Conservation (phyloP, 805 yeast genomes). For the Sugiyamaella floridensis region DNA sequence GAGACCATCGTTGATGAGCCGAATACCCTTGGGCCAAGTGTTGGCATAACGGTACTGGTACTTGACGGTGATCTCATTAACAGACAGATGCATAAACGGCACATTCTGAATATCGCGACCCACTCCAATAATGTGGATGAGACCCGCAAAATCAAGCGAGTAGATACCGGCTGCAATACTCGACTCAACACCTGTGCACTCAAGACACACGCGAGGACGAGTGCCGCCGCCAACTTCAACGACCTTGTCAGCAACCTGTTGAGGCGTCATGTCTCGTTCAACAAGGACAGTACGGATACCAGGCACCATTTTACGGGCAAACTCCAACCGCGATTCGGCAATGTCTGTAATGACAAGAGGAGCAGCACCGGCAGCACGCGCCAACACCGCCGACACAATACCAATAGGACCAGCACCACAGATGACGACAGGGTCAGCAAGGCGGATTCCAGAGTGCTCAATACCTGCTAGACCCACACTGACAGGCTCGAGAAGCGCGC, state of each 20-base stretch:
- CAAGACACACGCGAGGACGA: conserved; percentile 41
- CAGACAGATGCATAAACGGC: conserved; percentile 50
- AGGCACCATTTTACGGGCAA: conserved; percentile 43
- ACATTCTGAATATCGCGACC: conserved; percentile 42
- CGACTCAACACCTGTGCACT: conserved; percentile 50
- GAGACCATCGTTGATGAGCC: conserved; percentile 39
- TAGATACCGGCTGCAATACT: conserved; percentile 43
- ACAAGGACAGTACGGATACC: conserved; percentile 40
- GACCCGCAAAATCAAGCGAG: conserved; percentile 42
- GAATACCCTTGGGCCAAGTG: conserved; percentile 52
- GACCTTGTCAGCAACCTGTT: conserved; percentile 25
- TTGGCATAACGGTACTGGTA: conserved; percentile 50
- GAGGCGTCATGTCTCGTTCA: conserved; percentile 36
- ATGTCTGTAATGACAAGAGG: conserved; percentile 48
- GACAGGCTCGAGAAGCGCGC: conserved; percentile 51
- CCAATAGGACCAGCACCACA: conserved; percentile 62
- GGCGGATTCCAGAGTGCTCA: conserved; percentile 39
- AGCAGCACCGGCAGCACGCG: conserved; percentile 47
- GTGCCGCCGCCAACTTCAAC: conserved; percentile 35
- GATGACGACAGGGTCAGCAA: conserved; percentile 45
- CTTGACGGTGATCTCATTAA: conserved; percentile 46
- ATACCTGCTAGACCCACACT: conserved; percentile 50
- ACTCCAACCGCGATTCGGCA: conserved; percentile 37
- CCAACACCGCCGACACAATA: conserved; percentile 40
- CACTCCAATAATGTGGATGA: conserved; percentile 45